A percentile compares a stretch with the other conserved stretches of the same genome.
These are phyloP conservation scores for Termitomyces sp. DNA, from an alignment of 768 basidiomycete species.

Conservation along the genomic window DNA sequence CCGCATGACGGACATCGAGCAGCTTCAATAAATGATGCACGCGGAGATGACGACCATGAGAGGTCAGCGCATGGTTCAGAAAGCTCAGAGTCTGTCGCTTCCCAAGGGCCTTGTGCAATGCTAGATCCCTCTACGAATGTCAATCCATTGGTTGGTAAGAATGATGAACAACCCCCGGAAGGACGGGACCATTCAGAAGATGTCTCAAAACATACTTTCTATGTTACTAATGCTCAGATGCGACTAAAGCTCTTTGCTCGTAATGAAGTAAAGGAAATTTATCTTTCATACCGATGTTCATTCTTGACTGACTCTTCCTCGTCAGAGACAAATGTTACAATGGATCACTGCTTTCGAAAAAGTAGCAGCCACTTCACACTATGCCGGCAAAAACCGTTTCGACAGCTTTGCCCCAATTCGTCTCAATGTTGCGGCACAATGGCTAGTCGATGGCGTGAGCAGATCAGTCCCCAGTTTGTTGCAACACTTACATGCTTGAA, in stretches of 20 bases:
- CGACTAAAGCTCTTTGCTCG: conserved; percentile 80
- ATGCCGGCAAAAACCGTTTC: conserved; percentile 79
- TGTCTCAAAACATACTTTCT: conserved; percentile 92
- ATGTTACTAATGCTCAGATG: conserved; percentile 88
- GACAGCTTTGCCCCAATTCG: conserved; percentile 92
- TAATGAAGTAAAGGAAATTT: conserved; percentile 57
- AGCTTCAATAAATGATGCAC: conserved; percentile 9
- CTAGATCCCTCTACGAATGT: conserved; percentile 78
- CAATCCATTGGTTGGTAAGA: conserved; percentile 40
- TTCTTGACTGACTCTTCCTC: too few relatives aligned
- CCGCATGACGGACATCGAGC: conserved; percentile 17
- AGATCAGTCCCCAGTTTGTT: background rate
- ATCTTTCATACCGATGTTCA: too few relatives aligned
- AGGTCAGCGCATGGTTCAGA: conserved; percentile 14
- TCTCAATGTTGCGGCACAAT: conserved; percentile 90
- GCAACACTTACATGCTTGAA: conserved; percentile 1
- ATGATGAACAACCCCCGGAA: conserved; percentile 14
- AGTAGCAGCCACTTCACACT: conserved; percentile 71
- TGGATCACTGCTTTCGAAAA: conserved; percentile 92
- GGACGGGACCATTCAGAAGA: conserved; percentile 26
- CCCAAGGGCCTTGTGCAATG: conserved; percentile 48
- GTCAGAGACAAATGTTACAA: conserved; percentile 97
- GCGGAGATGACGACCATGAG: conserved; percentile 1
- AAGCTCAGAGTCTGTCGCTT: conserved; percentile 24
- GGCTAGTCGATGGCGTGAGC: conserved; percentile 95